These are phyloP conservation scores for Calonectria fujianensis DNA, from an alignment of 2,329 filamentous ascomycete species.

Conservation along the genomic window DNA sequence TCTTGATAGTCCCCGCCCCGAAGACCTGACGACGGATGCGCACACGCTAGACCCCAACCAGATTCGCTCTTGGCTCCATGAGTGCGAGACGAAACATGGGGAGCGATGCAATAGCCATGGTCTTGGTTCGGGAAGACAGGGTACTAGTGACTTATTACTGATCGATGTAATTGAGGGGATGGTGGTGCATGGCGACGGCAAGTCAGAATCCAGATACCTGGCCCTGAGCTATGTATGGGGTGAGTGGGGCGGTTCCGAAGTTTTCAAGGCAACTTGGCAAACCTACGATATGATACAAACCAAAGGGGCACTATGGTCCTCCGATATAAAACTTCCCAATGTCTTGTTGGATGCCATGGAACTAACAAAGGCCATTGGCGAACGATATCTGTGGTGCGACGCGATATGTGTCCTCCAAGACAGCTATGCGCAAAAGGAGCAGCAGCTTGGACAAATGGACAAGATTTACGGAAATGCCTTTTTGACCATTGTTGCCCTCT, in stretches of 20 bases:
- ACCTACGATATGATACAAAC: not conserved
- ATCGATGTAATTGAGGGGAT: not conserved
- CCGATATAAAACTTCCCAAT: not conserved
- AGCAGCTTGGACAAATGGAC: not conserved
- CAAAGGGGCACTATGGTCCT: not conserved
- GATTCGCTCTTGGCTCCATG: not conserved
- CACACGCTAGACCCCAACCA: not conserved
- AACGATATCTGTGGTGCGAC: constrained; percentile 3
- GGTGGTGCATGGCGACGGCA: not conserved
- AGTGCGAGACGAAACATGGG: not conserved
- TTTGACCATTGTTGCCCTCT: not conserved
- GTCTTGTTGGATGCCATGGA: not conserved
- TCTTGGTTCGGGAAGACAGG: not conserved
- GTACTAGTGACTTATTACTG: not conserved
- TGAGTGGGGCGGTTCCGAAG: not conserved
- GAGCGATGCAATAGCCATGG: not conserved
- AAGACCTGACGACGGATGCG: not conserved
- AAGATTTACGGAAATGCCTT: not conserved
- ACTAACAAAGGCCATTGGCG: not conserved
- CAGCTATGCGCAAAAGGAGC: not conserved
- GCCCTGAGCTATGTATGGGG: constrained; percentile 10
- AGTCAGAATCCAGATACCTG: not conserved
- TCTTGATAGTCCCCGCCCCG: not conserved
- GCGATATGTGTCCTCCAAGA: not conserved
- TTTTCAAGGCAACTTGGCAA: not conserved